Base-by-base conservation (phyloP, 2,329 filamentous ascomycete genomes). In the Colletotrichum lupini region DNA sequence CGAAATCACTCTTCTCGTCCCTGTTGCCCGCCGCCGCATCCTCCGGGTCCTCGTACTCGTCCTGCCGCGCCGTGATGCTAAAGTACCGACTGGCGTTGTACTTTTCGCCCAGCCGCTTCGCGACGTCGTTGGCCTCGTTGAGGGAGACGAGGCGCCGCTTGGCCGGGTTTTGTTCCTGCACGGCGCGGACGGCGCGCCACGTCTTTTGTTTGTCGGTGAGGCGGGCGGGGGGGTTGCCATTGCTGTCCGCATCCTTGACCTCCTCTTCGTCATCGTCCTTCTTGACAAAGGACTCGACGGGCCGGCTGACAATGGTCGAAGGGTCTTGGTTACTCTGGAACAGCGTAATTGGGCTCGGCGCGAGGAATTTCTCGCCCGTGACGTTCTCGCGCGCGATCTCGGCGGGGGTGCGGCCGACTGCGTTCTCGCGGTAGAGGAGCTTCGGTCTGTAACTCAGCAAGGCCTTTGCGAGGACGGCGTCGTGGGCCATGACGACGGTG, bases 381-480 rank as follows among this genome's bases (percentile, higher is more conserved):
- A 87, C 87, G 1, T 81, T 80, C 65, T 93, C 91, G 63, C 89
- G 84, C 0, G 92, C 90, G 61, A 94, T 82, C 77, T 97, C 94
- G 32, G 88, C 86, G 0, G 94, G 92, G 0, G 94, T 97, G 19
- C 89, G 87, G 1, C 94, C 94, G 0, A 93, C 93, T 0, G 93
- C 90, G 76, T 95, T 95, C 80, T 97, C 94, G 26, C 91, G 89
- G 76, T 89, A 87, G 0, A 95, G 83, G 1, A 95, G 84, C 30
- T 86, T 85, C 0, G 92, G 89, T 22, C 89, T 85, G 75, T 84
- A 84, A 11, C 88, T 83, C 12, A 95, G 81, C 3, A 93, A 77
- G 3, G 84, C 77, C 16, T 84, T 81, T 52, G 83, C 77, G 1
- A 87, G 76, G 46, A 77, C 78, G 8, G 83, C 76, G 46, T 82